Evolutionary conservation across 116 monocot genomes (phyloP), one percentile per base, ranked within the genome.

Genomic region (Phalaenopsis hybrid): DNA sequence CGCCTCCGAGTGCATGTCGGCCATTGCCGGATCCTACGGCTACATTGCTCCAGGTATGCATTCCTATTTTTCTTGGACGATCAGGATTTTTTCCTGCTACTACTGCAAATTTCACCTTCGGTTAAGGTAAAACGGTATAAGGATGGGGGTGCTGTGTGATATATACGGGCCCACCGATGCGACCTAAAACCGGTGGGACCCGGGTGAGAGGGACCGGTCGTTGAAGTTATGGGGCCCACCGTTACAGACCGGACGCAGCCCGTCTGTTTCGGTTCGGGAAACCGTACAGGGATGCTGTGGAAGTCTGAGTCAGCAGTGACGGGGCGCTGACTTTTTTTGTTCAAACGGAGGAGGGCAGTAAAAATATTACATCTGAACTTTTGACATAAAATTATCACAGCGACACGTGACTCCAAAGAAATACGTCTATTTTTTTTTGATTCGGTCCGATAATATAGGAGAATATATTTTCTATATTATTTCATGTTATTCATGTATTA

Each of bases 11-110:
- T 90, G 89, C 89, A 98, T 98, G 98, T 95, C 98, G 12, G 98
- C 95, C 80, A 86, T 95, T 49, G 98, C 98, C 20, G 98, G 98
- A 3, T 98, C 95, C 55, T 95, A 98, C 86, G 95, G 98, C 48
- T 98, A 98, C 85, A 98, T 98, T 68, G 98, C 98, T 11, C 98
- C 98, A 55, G 98, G 98, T 98, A 68, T 18, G 52, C 12, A 3
- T 10, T 7, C 12, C n/a, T 1, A 17, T 25, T 45, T 75, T 10
- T 28, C 41, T 75, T 20, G 13, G 75, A 75, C 77, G 44, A 18
- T 77, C 51, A 75, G 18, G 6, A 45, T 45, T 75, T 75, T 75
- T 6, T 13, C 18, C 5, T 6, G 17, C 49, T 73, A 6, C 16
- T 7, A 3, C 84, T 98, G 95, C 83, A 77, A 79, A 93, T 95